Percentiles rank a stretch among this genome's conserved stretches.
phyloP scores from a whole-genome alignment of 2,329 filamentous ascomycete genomes.

The Arthrinium phaeospermum region DNA sequence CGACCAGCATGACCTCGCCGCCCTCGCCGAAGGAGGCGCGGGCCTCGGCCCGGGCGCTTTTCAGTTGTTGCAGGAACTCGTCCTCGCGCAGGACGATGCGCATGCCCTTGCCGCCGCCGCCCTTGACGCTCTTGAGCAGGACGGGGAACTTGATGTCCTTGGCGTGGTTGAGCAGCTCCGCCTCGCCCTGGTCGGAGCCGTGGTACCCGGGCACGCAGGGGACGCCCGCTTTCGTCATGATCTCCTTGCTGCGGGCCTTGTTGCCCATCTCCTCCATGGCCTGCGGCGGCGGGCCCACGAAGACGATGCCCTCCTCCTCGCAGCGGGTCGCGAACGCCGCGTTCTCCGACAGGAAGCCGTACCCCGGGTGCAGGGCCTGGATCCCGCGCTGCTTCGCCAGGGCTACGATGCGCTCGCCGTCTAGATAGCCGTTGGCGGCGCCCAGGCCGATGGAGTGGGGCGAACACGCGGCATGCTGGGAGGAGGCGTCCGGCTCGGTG shows the following conservation, averaged over 20 bases:
- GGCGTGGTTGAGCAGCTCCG: slow-evolving; percentile 69
- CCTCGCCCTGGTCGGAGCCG: slow-evolving; percentile 77
- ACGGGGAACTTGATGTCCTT: slow-evolving; percentile 72
- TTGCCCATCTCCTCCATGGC: slow-evolving; percentile 77
- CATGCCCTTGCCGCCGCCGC: slow-evolving; percentile 86
- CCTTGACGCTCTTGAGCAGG: slow-evolving; percentile 79
- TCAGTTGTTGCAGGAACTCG: slow-evolving; percentile 74
- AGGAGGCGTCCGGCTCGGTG: slow-evolving; percentile 85
- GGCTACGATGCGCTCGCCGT: slow-evolving; percentile 89
- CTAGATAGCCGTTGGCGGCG: slow-evolving; percentile 84
- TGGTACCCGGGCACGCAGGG: slow-evolving; percentile 97
- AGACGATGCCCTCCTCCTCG: slow-evolving; percentile 86
- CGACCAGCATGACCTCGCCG: slow-evolving; percentile 81
- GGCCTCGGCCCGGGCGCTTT: slow-evolving; percentile 77
- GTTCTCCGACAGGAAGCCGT: slow-evolving; percentile 96
- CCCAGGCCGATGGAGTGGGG: slow-evolving; percentile 86
- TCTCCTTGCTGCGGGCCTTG: slow-evolving; percentile 82
- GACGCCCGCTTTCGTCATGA: slow-evolving; percentile 94
- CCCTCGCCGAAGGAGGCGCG: slow-evolving; percentile 80
- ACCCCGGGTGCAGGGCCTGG: slow-evolving; percentile 92
- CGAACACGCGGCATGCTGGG: slow-evolving; percentile 87
- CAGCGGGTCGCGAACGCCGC: slow-evolving; percentile 87
- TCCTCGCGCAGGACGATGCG: slow-evolving; percentile 71
- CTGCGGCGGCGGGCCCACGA: slow-evolving; percentile 86
- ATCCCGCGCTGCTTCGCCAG: slow-evolving; percentile 87